Base-by-base conservation (phyloP, 352 stramenopile species). In the Phytophthora uliginosa region DNA sequence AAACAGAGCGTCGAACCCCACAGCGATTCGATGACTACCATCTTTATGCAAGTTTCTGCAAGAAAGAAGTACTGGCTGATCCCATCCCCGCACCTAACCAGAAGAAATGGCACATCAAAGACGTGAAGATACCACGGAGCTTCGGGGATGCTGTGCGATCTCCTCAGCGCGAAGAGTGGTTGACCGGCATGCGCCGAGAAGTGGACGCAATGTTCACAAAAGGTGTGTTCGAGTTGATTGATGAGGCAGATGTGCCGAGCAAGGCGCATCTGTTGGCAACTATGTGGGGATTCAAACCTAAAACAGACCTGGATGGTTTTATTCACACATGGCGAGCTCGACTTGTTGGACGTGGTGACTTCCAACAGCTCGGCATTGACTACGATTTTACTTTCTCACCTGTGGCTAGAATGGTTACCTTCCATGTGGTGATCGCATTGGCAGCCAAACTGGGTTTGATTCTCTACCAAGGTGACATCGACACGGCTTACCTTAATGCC, bases 201-300 rank as follows among this genome's bases (percentile, higher is more conserved):
- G 20, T 59, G 15, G 8, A 40, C 15, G 52, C 52, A n/a, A 59
- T 59, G 52, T 59, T 59, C 52, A 17, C 6, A 7, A 59, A 59
- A 42, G 28, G 52, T 13, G 28, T 59, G 17, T 59, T 59, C 18
- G 52, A 42, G 7, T 4, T 13, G 28, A 59, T 59, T 3, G 52
- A 42, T 13, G 28, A 59, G 24, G 1, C 3, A 15, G 28, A 59
- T 12, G 45, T 59, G 15, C 52, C 52, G 15, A 59, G 6, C 20
- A 0, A 24, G 5, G 26, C 52, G 2, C 3, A 40, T 7, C n/a
- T 42, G 52, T 13, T 59, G 3, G 15, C 1, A 45, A 59, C 52
- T 17, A 59, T 59, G 52, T 59, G 52, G 28, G 24, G 28, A 45
- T 59, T 48, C 17, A 12, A 15, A 18, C 40, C 40, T 48, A 48